Percentiles rank a stretch among this genome's conserved stretches.
Evolutionary conservation across 2,329 filamentous ascomycete species (phyloP).

Genomic region (Elsinoe fawcettii): DNA sequence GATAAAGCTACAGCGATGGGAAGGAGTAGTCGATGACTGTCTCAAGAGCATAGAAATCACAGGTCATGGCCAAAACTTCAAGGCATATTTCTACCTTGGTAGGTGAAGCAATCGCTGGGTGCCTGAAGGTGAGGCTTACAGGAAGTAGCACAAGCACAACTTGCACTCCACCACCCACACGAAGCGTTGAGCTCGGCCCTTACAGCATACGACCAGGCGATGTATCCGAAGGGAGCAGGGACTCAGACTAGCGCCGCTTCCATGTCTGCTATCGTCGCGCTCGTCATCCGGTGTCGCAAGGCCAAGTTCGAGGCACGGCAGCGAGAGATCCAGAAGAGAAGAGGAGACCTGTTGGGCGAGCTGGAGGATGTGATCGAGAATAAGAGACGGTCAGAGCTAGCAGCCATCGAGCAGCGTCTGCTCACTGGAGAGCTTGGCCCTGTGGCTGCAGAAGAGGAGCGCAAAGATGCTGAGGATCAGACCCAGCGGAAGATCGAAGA

Average conservation of each 20-base stretch:
- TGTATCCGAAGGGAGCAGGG: slow-evolving; percentile 51
- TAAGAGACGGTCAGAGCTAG: slow-evolving; percentile 40
- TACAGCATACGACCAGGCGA: slow-evolving; percentile 56
- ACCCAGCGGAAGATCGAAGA: slow-evolving; percentile 38
- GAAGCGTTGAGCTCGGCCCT: slow-evolving; percentile 64
- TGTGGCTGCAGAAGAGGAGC: slow-evolving; percentile 42
- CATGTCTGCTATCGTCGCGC: slow-evolving; percentile 49
- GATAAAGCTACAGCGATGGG: slow-evolving; percentile 64
- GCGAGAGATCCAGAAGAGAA: slow-evolving; percentile 48
- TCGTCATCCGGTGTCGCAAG: slow-evolving; percentile 76
- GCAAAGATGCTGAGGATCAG: slow-evolving; percentile 36
- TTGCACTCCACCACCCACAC: slow-evolving; percentile 63
- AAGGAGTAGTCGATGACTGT: slow-evolving; percentile 70
- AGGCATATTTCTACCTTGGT: slow-evolving; percentile 71
- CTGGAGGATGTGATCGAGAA: slow-evolving; percentile 46
- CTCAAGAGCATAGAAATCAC: slow-evolving; percentile 63
- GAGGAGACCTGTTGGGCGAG: slow-evolving; percentile 53
- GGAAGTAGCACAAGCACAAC: slow-evolving; percentile 59
- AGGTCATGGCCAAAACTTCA: slow-evolving; percentile 41
- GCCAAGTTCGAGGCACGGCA: slow-evolving; percentile 76
- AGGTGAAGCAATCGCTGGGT: slow-evolving; percentile 17
- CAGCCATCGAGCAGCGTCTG: slow-evolving; percentile 24
- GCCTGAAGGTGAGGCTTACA: neutral
- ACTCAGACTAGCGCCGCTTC: slow-evolving; percentile 31
- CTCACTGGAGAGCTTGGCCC: slow-evolving; percentile 33